Conservation (phyloP, 2,329 filamentous ascomycete genomes). For the Fonsecaea pugnacius region DNA sequence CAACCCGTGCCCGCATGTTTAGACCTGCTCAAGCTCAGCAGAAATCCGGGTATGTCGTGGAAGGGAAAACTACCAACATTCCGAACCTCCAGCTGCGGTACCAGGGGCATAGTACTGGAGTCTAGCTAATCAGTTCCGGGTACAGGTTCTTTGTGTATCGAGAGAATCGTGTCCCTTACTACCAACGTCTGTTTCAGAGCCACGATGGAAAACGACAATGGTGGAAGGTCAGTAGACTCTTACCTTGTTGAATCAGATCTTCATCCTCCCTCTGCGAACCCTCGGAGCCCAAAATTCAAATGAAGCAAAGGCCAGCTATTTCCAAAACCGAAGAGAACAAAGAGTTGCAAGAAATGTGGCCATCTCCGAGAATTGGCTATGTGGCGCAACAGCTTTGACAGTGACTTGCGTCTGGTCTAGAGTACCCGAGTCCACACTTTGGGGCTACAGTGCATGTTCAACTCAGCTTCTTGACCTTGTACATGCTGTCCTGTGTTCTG, state of each 20-base stretch:
- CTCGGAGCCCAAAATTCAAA: not conserved
- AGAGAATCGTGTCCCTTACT: constrained; percentile 69
- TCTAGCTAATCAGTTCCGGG: constrained; percentile 5
- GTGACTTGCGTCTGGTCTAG: not conserved
- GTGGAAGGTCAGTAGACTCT: constrained; percentile 63
- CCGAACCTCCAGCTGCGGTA: not conserved
- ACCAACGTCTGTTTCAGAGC: constrained; percentile 69
- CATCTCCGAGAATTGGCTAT: not conserved
- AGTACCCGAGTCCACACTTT: not conserved
- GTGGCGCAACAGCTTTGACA: not conserved
- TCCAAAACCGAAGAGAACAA: not conserved
- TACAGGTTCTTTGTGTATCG: constrained; percentile 58
- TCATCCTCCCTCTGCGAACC: not conserved
- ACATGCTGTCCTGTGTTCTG: not conserved
- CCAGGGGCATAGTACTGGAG: not conserved
- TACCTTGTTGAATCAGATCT: not conserved
- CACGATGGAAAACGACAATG: constrained; percentile 70
- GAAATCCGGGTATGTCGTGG: constrained; percentile 29
- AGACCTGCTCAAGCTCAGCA: constrained; percentile 30
- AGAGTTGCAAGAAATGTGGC: not conserved
- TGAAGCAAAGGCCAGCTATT: not conserved
- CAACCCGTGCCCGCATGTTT: constrained; percentile 37
- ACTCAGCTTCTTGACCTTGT: not conserved
- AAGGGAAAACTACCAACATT: constrained; percentile 1
- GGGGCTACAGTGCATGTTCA: not conserved